phyloP scores from a whole-genome alignment of 2,329 filamentous ascomycete genomes.

The Trichoderma lentiforme region DNA sequence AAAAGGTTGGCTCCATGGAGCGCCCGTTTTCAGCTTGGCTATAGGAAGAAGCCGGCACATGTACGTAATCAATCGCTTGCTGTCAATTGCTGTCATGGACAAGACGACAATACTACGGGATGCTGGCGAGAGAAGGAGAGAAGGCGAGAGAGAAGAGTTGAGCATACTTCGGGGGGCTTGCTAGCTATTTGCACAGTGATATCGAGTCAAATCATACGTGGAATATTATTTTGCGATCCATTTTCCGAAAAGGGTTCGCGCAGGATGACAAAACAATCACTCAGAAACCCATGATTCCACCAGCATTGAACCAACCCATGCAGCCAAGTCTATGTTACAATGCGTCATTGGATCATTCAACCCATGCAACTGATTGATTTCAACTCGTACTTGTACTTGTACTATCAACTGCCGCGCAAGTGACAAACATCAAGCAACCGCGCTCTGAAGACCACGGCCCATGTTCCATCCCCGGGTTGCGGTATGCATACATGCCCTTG shows the following conservation, averaged over 20 bases:
- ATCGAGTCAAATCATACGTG: slow-evolving; percentile 1
- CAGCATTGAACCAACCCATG: background rate
- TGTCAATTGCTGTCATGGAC: background rate
- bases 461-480: slow-evolving; percentile 39
- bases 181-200: background rate
- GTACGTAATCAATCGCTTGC: background rate
- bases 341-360: background rate
- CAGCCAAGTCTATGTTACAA: background rate
- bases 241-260: background rate
- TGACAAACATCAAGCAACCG: slow-evolving; percentile 32
- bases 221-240: background rate
- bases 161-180: background rate
- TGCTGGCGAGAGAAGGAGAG: background rate
- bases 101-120: background rate
- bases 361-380: background rate
- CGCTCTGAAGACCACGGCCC: slow-evolving; percentile 35
- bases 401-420: background rate
- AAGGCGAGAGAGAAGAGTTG: background rate
- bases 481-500: slow-evolving; percentile 38
- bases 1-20: background rate
- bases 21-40: background rate
- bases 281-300: background rate
- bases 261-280: background rate
- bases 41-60: background rate
- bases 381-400: background rate